Conservation (phyloP, 2,329 filamentous ascomycete genomes). For the Fusarium sp. region DNA sequence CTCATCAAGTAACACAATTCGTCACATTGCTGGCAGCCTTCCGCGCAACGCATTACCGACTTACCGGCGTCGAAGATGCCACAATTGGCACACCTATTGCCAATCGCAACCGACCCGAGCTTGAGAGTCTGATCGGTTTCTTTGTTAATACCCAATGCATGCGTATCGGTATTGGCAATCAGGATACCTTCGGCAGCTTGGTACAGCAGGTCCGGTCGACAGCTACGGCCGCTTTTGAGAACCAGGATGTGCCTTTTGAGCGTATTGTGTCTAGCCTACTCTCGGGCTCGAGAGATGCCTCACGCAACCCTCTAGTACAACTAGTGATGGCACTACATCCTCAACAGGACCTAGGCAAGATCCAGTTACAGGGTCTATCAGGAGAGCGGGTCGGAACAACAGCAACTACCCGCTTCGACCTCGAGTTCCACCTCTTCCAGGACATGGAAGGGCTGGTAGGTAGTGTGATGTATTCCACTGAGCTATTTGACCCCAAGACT, state of each 20-base stretch:
- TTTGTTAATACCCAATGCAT: background rate
- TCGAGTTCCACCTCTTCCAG: background rate
- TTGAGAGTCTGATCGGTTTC: background rate
- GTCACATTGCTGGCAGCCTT: background rate
- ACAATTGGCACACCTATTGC: background rate
- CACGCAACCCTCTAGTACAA: background rate
- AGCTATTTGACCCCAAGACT: background rate
- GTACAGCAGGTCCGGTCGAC: too few relatives aligned
- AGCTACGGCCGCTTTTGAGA: too few relatives aligned
- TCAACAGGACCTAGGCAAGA: background rate
- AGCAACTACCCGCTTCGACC: background rate
- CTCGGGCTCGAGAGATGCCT: background rate
- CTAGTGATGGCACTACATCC: background rate
- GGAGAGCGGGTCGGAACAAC: background rate
- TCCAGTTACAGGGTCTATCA: background rate
- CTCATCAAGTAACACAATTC: background rate
- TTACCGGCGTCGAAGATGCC: background rate
- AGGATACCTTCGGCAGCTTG: too few relatives aligned
- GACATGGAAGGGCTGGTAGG: background rate
- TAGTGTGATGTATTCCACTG: background rate
- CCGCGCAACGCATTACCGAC: background rate
- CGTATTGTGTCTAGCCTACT: background rate
- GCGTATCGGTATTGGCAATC: background rate
- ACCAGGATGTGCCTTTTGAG: background rate
- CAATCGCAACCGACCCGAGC: background rate